Base-by-base conservation (phyloP, 441 rosid genomes). In the Isatis lusitanica region DNA sequence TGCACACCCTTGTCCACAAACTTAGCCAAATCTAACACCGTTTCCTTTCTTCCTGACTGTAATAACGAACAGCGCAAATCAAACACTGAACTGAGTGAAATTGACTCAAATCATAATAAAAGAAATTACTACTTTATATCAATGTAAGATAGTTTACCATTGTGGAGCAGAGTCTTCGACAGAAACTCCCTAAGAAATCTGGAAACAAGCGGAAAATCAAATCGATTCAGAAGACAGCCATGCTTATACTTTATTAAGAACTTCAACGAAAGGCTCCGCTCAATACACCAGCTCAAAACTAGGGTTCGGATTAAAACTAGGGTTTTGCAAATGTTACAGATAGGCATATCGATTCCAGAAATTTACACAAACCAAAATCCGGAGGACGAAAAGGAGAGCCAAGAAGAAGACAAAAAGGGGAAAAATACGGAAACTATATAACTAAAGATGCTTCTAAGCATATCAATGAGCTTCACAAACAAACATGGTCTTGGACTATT, bases 1-100 rank as follows among this genome's bases (percentile, higher is more conserved):
- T 91, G 97, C 46, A 93, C 95, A 18, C 97, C 97, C 75, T 91
- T 93, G 75, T 91, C 98, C 24, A 93, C 98, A 60, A 93, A 91
- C 87, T 91, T 89, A 0, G 98, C 93, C 86, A 93, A 79, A 86
- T 93, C 97, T 77, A 93, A 73, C 26, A 91, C 97, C 0, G 98
- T 93, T 82, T 93, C 98, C 80, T 93, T 91, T 81, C 97, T 88
- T 38, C 96, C 96, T 10, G 98, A 88, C 98, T 91, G 81, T 39
- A 39, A 10, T 0, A 2, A 56, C 16, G 17, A 24, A 47, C 38
- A 64, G 26, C 38, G 18, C 55, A 4, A 44, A 38, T 9, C 15
- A 1, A 64, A 38, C 43, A 12, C 9, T 46, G 33, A 28, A 24
- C 44, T 44, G 8, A 30, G 17, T 46, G 3, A 52, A 10, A 52